These are phyloP conservation scores for Linum trigynum DNA, from an alignment of 345 rosid genomes.

Conservation along the genomic window DNA sequence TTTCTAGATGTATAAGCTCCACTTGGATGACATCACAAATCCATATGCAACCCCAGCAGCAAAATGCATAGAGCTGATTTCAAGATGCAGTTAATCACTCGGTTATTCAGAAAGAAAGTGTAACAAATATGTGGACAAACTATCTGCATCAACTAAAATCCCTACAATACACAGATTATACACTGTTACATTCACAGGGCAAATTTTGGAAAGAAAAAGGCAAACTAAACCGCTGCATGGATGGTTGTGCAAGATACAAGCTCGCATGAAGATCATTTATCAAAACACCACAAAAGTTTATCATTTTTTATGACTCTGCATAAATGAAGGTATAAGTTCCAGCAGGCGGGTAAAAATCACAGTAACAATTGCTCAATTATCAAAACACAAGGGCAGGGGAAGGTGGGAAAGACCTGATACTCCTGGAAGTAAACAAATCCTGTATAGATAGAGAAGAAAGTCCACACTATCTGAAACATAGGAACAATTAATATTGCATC, in stretches of 20 bases:
- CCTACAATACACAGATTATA: neutral
- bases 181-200: neutral
- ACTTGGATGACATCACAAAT: neutral
- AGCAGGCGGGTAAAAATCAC: neutral
- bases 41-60: neutral
- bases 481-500: conserved; percentile 99
- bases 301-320: neutral
- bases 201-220: neutral
- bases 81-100: neutral
- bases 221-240: neutral
- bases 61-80: neutral
- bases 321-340: neutral
- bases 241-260: too few species aligned
- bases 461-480: conserved; percentile 99
- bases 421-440: conserved; percentile 98
- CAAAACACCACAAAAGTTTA: neutral
- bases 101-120: neutral
- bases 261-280: too few species aligned
- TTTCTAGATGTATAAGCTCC: conserved; percentile 4
- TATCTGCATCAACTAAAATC: neutral
- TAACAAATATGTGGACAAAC: neutral
- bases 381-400: neutral
- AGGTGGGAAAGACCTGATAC: conserved; percentile 58
- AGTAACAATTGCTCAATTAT: neutral
- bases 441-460: conserved; percentile 97